These are phyloP conservation scores for Aspergillus niger DNA, from an alignment of 2,329 filamentous ascomycete species.

Conservation along the genomic window DNA sequence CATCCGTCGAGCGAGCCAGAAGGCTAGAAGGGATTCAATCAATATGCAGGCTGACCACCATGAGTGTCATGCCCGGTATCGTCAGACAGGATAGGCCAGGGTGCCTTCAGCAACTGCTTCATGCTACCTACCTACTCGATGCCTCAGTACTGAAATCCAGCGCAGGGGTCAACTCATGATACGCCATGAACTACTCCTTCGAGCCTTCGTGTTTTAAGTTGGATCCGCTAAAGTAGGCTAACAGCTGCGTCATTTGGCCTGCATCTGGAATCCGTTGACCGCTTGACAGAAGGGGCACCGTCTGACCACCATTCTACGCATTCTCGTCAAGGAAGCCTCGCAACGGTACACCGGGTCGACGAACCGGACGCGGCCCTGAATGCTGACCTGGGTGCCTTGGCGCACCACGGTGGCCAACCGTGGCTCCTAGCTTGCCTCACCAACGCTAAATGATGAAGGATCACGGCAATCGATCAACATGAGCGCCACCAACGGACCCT, in stretches of 20 bases:
- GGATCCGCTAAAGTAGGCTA: not conserved
- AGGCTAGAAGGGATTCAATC: not conserved
- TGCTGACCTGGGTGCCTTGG: not conserved
- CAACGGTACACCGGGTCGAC: not conserved
- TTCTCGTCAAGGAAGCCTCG: not conserved
- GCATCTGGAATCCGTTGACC: not conserved
- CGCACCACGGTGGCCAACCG: not conserved
- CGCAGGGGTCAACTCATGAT: not conserved
- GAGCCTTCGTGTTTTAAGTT: not conserved
- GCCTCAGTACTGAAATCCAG: not conserved
- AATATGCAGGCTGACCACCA: not conserved
- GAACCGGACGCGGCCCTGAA: not conserved
- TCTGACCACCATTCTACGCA: not conserved
- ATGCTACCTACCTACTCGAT: not conserved
- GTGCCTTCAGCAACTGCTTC: not conserved
- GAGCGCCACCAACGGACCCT: not conserved
- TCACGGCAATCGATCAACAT: not conserved
- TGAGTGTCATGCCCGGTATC: not conserved
- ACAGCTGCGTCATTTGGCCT: not conserved
- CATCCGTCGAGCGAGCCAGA: not conserved
- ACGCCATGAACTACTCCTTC: not conserved
- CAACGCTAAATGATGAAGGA: not conserved
- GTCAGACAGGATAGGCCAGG: not conserved
- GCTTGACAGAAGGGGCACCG: not conserved
- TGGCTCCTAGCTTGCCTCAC: not conserved